phyloP scores from a whole-genome alignment of 192 early-diverging fungal genomes.

The Lunasporangiospora selenospora region DNA sequence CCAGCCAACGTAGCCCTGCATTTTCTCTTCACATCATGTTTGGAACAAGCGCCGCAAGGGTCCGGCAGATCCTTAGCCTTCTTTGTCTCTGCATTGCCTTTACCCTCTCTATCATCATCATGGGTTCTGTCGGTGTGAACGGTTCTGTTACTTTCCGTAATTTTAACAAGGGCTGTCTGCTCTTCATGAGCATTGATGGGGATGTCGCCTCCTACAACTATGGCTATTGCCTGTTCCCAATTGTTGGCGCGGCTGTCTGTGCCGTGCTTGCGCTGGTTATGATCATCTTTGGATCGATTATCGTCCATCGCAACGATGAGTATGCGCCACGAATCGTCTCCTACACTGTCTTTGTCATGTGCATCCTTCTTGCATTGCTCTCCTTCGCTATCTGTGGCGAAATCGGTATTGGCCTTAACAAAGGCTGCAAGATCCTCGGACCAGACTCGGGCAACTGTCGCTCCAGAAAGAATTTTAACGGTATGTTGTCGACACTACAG shows the following conservation, averaged over 20 bases:
- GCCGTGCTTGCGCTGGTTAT: slow-evolving; percentile 6
- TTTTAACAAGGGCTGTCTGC: slow-evolving; percentile 7
- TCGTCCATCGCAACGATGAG: slow-evolving; percentile 1
- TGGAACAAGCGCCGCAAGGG: neutral
- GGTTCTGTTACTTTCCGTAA: slow-evolving; percentile 4
- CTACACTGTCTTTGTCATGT: neutral
- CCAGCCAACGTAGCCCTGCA: no score
- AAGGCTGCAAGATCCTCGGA: slow-evolving; percentile 16
- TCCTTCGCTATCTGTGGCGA: slow-evolving; percentile 33
- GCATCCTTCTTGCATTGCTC: neutral
- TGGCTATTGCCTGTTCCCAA: slow-evolving; percentile 44
- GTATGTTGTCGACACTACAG: slow-evolving; percentile 1
- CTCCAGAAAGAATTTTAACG: slow-evolving; percentile 1
- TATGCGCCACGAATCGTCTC: neutral
- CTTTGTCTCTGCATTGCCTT: slow-evolving; percentile 2
- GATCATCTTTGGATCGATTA: slow-evolving; percentile 1
- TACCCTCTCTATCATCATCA: slow-evolving; percentile 11
- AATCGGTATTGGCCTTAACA: slow-evolving; percentile 37
- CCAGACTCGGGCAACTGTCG: slow-evolving; percentile 1
- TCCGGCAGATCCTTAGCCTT: slow-evolving; percentile 12
- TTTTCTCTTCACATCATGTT: no score
- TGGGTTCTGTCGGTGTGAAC: slow-evolving; percentile 21
- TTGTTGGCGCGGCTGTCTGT: slow-evolving; percentile 17
- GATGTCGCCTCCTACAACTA: slow-evolving; percentile 8
- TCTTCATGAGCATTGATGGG: slow-evolving; percentile 11